Percentiles rank a stretch among this genome's conserved stretches.
These are phyloP conservation scores for Puccinia hordei DNA, from an alignment of 1,284 basidiomycete species.

Conservation along the genomic window DNA sequence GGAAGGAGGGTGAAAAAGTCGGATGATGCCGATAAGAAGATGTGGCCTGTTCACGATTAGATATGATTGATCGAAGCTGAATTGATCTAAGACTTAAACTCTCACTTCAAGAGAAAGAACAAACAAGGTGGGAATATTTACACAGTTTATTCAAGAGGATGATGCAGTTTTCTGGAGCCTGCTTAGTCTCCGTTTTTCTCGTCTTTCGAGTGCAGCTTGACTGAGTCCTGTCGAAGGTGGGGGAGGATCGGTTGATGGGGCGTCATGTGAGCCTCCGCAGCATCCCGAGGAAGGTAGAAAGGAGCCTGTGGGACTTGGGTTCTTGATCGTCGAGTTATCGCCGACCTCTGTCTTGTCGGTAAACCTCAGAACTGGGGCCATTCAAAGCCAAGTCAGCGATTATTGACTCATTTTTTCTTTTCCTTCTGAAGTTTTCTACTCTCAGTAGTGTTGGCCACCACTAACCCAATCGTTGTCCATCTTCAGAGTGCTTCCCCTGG, in stretches of 20 bases:
- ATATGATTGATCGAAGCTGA: too few relatives aligned
- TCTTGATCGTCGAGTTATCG: conserved; percentile 31
- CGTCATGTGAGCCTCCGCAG: not conserved
- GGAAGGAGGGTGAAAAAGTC: too few relatives aligned
- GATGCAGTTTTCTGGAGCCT: not conserved
- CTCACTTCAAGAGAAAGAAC: too few relatives aligned
- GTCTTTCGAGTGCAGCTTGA: conserved; percentile 8
- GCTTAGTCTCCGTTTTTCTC: conserved; percentile 6
- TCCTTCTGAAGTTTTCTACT: not conserved
- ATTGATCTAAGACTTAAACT: too few relatives aligned
- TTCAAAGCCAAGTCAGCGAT: not conserved
- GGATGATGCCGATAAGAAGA: not conserved
- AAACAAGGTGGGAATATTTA: too few relatives aligned
- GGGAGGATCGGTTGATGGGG: not conserved
- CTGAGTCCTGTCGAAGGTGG: not conserved
- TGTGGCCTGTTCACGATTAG: too few relatives aligned
- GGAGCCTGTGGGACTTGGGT: conserved; percentile 26
- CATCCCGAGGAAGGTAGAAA: conserved; percentile 11
- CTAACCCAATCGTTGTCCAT: conserved; percentile 38
- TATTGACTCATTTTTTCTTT: not conserved
- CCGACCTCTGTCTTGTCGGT: conserved; percentile 20
- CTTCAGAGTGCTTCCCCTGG: conserved; percentile 24
- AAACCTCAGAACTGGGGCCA: conserved; percentile 4
- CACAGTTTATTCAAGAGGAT: not conserved
- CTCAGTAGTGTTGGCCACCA: not conserved